A percentile compares a stretch with the other conserved stretches of the same genome.
These are phyloP conservation scores for Lanmaoa pseudosensibilis DNA, from an alignment of 768 basidiomycete species.

Conservation along the genomic window DNA sequence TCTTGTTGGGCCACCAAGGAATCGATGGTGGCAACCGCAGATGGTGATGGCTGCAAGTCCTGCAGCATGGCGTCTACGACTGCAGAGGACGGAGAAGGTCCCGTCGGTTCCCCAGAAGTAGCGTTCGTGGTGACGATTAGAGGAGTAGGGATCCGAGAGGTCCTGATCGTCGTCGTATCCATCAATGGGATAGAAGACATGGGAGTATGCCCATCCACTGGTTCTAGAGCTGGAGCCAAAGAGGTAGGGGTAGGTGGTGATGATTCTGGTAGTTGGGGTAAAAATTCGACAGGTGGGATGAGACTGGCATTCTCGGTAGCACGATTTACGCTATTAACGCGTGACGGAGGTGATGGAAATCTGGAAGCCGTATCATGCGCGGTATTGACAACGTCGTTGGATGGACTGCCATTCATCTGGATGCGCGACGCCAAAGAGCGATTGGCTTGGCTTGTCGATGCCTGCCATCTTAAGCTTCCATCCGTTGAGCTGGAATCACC, in stretches of 20 bases:
- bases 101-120: neutral
- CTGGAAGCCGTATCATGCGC: neutral
- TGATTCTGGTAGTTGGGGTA: slow-evolving; percentile 22
- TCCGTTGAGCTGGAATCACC: neutral
- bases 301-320: slow-evolving; percentile 10
- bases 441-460: slow-evolving; percentile 9
- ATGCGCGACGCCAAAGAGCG: slow-evolving; percentile 27
- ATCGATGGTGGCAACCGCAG: neutral
- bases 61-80: neutral
- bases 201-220: neutral
- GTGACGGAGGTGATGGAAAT: neutral
- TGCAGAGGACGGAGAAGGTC: neutral
- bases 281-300: slow-evolving; percentile 34
- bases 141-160: slow-evolving; percentile 1
- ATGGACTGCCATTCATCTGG: slow-evolving; percentile 11
- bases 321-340: neutral
- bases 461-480: neutral
- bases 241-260: slow-evolving; percentile 14
- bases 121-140: neutral
- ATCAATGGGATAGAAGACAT: neutral
- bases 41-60: neutral
- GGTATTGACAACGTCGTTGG: neutral
- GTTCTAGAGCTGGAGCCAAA: neutral
- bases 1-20: slow-evolving; percentile 10
- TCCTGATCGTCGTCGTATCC: neutral